Evolutionary conservation across 202 grass and related monocot genomes (phyloP).

Genomic region (Setaria italica): DNA sequence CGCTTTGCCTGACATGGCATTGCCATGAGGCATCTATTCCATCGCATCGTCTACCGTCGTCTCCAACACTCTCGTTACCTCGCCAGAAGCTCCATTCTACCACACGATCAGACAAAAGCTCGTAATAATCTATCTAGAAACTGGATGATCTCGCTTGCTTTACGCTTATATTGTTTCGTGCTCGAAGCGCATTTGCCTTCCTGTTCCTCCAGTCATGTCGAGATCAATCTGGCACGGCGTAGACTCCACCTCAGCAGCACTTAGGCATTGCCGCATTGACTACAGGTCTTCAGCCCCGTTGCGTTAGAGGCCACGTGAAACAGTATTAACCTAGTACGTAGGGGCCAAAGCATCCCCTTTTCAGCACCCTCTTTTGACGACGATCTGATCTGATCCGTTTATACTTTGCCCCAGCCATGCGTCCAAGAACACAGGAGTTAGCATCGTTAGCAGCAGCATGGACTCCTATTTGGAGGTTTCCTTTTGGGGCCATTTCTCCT

Average conservation of each 20-base stretch:
- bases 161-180: neutral
- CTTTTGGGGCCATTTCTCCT: slow-evolving; percentile 31
- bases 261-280: slow-evolving; percentile 19
- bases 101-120: neutral
- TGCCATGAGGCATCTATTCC: slow-evolving; percentile 10
- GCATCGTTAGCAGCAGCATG: neutral
- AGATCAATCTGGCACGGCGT: neutral
- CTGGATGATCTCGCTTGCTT: neutral
- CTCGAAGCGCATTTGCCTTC: slow-evolving; percentile 1
- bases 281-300: neutral
- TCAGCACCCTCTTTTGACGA: neutral
- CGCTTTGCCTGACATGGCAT: slow-evolving; percentile 27
- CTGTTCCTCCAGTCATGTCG: neutral
- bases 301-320: neutral
- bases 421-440: slow-evolving; percentile 35
- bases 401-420: slow-evolving; percentile 30
- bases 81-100: slow-evolving; percentile 19
- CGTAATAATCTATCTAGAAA: neutral
- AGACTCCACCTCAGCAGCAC: slow-evolving; percentile 33
- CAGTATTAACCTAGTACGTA: neutral
- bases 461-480: slow-evolving; percentile 22
- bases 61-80: neutral
- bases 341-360: neutral
- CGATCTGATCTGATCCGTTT: slow-evolving; percentile 13
- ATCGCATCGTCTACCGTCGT: neutral